A percentile compares a stretch with the other conserved stretches of the same genome.
These are phyloP conservation scores for Pseudevernia furfuracea DNA, from an alignment of 495 filamentous ascomycete genomes.

Conservation along the genomic window DNA sequence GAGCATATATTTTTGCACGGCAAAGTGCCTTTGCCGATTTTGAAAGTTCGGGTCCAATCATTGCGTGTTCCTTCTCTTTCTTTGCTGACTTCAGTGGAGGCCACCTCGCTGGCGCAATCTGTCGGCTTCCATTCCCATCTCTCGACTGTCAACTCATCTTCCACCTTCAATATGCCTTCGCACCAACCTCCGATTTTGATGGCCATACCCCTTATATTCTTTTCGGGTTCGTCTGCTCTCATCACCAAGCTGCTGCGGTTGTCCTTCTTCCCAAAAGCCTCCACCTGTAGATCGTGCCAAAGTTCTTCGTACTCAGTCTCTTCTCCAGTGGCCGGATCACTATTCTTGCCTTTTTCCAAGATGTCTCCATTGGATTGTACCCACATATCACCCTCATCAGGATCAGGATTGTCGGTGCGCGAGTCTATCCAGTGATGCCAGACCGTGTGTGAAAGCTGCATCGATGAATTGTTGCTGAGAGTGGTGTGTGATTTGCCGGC, in stretches of 20 bases:
- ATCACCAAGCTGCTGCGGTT: conserved; percentile 30
- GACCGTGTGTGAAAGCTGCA: conserved; percentile 25
- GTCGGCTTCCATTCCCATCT: conserved; percentile 36
- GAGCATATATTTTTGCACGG: conserved; percentile 20
- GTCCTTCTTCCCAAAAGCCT: conserved; percentile 20
- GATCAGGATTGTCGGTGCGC: conserved; percentile 31
- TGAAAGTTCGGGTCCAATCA: conserved; percentile 17
- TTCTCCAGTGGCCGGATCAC: conserved; percentile 37
- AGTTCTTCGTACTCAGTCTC: conserved; percentile 47
- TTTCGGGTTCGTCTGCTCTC: conserved; percentile 27
- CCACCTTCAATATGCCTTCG: conserved; percentile 40
- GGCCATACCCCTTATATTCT: conserved; percentile 35
- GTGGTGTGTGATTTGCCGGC: conserved; percentile 38
- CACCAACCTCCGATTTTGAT: conserved; percentile 42
- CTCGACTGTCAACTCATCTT: conserved; percentile 34
- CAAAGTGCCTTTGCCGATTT: conserved; percentile 10
- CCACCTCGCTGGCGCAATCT: not conserved
- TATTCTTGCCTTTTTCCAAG: conserved; percentile 44
- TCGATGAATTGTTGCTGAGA: conserved; percentile 11
- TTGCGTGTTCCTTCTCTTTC: conserved; percentile 1
- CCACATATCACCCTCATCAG: conserved; percentile 47
- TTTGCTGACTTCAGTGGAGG: not conserved
- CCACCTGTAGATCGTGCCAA: conserved; percentile 35
- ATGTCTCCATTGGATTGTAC: conserved; percentile 33
- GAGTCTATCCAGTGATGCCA: conserved; percentile 51